Conservation (phyloP, 2,329 filamentous ascomycete genomes). For the Trichoderma oligosporum region DNA sequence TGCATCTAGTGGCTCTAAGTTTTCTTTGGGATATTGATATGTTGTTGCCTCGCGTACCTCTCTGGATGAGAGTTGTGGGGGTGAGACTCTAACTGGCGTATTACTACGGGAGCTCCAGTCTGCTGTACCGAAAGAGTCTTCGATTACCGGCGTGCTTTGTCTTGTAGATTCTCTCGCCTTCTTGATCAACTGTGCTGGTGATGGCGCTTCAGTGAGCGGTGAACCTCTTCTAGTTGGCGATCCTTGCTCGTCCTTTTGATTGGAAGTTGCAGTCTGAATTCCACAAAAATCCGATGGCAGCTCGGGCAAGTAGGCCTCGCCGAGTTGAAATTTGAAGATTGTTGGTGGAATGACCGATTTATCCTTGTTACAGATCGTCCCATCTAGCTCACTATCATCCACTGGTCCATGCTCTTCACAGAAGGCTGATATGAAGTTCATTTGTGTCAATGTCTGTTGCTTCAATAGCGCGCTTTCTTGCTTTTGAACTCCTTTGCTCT, state of each 20-base stretch:
- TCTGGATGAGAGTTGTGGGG: background rate
- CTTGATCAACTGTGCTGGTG: conserved; percentile 25
- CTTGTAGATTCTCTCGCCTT: conserved; percentile 23
- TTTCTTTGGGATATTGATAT: background rate
- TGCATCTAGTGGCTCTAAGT: background rate
- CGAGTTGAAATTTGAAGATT: background rate
- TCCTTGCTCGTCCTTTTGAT: conserved; percentile 13
- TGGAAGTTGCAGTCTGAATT: too few relatives aligned
- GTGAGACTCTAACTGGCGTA: conserved; percentile 22
- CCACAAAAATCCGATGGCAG: too few relatives aligned
- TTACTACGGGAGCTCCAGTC: conserved; percentile 32
- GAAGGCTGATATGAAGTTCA: conserved; percentile 38
- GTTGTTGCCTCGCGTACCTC: background rate
- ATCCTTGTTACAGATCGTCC: conserved; percentile 22
- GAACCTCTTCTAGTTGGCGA: conserved; percentile 41
- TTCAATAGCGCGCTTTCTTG: conserved; percentile 1
- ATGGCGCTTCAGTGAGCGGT: conserved; percentile 24
- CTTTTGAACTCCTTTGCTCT: conserved; percentile 25
- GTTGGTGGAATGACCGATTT: conserved; percentile 31
- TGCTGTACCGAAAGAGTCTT: conserved; percentile 45
- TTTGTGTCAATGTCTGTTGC: conserved; percentile 44
- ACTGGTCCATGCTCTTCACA: conserved; percentile 29
- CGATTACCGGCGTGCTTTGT: conserved; percentile 34
- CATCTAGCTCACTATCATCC: conserved; percentile 30
- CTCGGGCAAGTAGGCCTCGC: too few relatives aligned